A percentile compares a stretch with the other conserved stretches of the same genome.
phyloP scores from a whole-genome alignment of 208 protist genomes.

The Leptomonas seymouri region DNA sequence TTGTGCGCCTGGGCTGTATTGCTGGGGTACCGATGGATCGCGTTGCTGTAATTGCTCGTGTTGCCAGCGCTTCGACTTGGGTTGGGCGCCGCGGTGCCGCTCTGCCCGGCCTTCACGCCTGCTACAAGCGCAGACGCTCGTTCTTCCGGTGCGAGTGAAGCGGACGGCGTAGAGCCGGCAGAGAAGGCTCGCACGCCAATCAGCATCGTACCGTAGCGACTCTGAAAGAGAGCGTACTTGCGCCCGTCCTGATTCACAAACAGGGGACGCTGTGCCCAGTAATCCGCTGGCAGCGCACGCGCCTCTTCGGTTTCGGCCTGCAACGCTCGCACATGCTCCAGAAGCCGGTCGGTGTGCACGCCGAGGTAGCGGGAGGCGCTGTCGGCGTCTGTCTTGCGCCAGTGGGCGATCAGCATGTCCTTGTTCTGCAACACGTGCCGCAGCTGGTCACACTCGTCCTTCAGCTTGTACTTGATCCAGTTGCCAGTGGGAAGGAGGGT shows the following conservation, averaged over 20 bases:
- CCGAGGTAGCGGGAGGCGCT: slow-evolving; percentile 58
- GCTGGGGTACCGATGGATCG: background rate
- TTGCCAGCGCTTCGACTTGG: background rate
- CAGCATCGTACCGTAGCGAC: slow-evolving; percentile 69
- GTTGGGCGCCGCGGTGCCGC: slow-evolving; percentile 1
- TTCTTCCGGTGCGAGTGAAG: background rate
- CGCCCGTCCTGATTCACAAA: slow-evolving; percentile 71
- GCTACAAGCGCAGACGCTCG: background rate
- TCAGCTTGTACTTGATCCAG: slow-evolving; percentile 92
- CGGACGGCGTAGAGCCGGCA: background rate
- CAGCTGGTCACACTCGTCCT: slow-evolving; percentile 78
- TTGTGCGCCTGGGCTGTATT: background rate
- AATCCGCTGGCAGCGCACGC: slow-evolving; percentile 39
- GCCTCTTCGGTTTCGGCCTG: slow-evolving; percentile 72
- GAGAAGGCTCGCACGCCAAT: slow-evolving; percentile 62
- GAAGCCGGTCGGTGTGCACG: slow-evolving; percentile 41
- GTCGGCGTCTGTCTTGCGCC: slow-evolving; percentile 49
- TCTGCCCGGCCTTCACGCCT: slow-evolving; percentile 1
- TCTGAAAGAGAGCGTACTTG: slow-evolving; percentile 66
- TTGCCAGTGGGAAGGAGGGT: slow-evolving; percentile 31
- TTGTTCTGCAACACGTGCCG: slow-evolving; percentile 80
- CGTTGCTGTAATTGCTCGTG: slow-evolving; percentile 6
- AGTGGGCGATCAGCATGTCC: slow-evolving; percentile 73
- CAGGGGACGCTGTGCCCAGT: slow-evolving; percentile 41
- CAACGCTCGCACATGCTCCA: slow-evolving; percentile 62